Base-by-base conservation (phyloP, 1,139 yeast genomes). In the Scheffersomyces titani region DNA sequence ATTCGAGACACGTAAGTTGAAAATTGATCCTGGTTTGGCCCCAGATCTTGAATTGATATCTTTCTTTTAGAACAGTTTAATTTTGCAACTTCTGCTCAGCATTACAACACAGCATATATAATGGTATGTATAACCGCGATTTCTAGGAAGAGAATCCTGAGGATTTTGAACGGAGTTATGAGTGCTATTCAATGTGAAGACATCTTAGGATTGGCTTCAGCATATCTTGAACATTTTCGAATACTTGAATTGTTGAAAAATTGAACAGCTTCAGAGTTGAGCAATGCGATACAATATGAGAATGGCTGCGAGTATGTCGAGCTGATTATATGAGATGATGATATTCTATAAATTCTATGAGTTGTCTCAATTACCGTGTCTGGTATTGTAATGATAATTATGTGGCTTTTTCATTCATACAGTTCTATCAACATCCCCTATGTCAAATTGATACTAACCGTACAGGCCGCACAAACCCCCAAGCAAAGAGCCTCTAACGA, bases 401-500 rank as follows among this genome's bases (percentile, higher is more conserved):
- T 46, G 49, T 46, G 49, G 49, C 49, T 19, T 21, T 46, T 21
- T 19, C 22, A n/a, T 20, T 30, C 24, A 20, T 46, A 44, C n/a
- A 19, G 19, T 46, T 46, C 49, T 19, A 6, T 13, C n/a, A 19
- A 13, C 13, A 22, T 20, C 49, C 24, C 20, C 18, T 5, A 18
- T 13, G 16, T 22, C 24, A 22, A 46, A 7, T 18, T 20, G 16
- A 13, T 46, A 46, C 20, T 22, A 55, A 24, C 36, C 6, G 11
- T 5, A 36, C 55, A 78, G 83, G 83, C 81, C 51, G 61, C 74
- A 51, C 97, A 90, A 81, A 88, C 96, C 36, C 93, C 94, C 57
- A 86, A 83, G 67, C 97, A 92, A 77, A 88, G 93, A 76, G 80
- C 83, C 58, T 97, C 97, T 22, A 93, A 92, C 73, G 84, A 84